A percentile compares a stretch with the other conserved stretches of the same genome.
These are phyloP conservation scores for Candolleomyces eurysporus DNA, from an alignment of 768 basidiomycete genomes.

Conservation along the genomic window DNA sequence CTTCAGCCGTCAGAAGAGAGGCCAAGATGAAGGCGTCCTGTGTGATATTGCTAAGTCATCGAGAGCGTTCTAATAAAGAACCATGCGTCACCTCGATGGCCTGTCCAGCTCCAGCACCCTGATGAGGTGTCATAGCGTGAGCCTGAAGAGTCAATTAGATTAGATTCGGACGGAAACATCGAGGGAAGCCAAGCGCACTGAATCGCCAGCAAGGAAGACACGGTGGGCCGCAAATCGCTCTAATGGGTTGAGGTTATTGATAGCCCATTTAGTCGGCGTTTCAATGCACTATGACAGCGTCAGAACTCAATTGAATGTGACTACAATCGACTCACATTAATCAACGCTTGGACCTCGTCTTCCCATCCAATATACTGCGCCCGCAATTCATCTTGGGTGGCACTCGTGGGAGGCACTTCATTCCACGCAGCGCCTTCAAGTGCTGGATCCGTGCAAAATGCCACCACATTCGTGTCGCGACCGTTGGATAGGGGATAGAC, in stretches of 20 bases:
- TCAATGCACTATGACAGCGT: conserved; percentile 27
- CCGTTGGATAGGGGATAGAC: conserved; percentile 52
- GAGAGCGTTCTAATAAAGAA: not conserved
- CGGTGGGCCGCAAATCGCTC: conserved; percentile 34
- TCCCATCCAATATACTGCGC: conserved; percentile 43
- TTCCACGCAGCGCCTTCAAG: conserved; percentile 34
- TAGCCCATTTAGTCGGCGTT: conserved; percentile 39
- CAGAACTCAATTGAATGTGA: not conserved
- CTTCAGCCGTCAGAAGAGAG: conserved; percentile 18
- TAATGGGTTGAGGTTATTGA: conserved; percentile 40
- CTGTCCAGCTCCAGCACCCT: conserved; percentile 29
- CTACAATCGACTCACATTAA: conserved; percentile 32
- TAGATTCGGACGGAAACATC: not conserved
- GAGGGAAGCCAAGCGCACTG: conserved; percentile 25
- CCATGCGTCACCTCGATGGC: conserved; percentile 25
- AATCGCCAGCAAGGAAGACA: conserved; percentile 49
- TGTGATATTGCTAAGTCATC: not conserved
- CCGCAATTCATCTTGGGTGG: conserved; percentile 35
- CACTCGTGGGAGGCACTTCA: conserved; percentile 15
- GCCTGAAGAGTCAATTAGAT: conserved; percentile 14
- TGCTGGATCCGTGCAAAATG: conserved; percentile 25
- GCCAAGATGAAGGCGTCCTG: conserved; percentile 40
- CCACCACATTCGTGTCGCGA: conserved; percentile 48
- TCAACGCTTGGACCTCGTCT: conserved; percentile 39
- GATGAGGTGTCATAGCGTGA: conserved; percentile 32